A percentile compares a stretch with the other conserved stretches of the same genome.
These are phyloP conservation scores for Saraca asoca DNA, from an alignment of 331 rosid species.

Conservation along the genomic window DNA sequence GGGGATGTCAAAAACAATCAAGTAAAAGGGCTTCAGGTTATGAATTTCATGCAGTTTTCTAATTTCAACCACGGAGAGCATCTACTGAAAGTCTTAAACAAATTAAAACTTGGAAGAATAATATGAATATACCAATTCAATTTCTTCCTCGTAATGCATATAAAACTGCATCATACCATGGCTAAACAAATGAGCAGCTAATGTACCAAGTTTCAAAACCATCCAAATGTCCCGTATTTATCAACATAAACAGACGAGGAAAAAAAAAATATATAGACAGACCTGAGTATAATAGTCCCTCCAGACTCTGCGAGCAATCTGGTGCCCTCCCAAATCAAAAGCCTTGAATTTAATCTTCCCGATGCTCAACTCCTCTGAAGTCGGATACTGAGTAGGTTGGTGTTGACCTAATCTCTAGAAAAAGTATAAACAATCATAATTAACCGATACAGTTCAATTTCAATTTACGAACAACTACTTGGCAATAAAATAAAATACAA, in stretches of 20 bases:
- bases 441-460: constrained; percentile 5
- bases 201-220: background rate
- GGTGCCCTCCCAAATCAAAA: constrained; percentile 70
- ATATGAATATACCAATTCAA: too few relatives aligned
- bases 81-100: too few relatives aligned
- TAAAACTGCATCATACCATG: too few relatives aligned
- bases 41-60: too few relatives aligned
- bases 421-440: background rate
- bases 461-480: background rate
- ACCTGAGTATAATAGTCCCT: constrained; percentile 84
- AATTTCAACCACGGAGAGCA: too few relatives aligned
- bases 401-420: constrained; percentile 83
- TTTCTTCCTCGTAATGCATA: too few relatives aligned
- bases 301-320: constrained; percentile 95
- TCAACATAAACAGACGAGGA: background rate
- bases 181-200: background rate
- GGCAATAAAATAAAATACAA: background rate
- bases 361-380: constrained; percentile 83
- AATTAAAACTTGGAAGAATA: too few relatives aligned
- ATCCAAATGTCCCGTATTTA: background rate
- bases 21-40: too few relatives aligned
- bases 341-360: constrained; percentile 52
- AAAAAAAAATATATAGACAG: background rate
- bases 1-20: too few relatives aligned
- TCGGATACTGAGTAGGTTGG: constrained; percentile 87